Base-by-base conservation (phyloP, 108 stramenopile species). In the Schizochytrium sp. region DNA sequence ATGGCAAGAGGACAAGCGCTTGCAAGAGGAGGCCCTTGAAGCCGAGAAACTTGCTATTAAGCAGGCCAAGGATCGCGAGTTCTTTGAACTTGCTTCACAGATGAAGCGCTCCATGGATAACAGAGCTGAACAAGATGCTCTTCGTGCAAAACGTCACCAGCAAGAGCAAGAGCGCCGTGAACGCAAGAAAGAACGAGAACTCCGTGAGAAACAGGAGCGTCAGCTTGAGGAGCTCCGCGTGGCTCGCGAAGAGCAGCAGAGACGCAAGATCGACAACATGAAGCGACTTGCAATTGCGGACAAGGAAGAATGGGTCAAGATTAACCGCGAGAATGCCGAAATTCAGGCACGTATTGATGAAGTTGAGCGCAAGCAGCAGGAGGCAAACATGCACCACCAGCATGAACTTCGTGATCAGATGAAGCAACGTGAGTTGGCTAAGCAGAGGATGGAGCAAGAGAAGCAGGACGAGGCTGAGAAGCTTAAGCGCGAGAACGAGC, bases 101-200 rank as follows among this genome's bases (percentile, higher is more conserved):
- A 42, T 69, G 89, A 44, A 88, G 89, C 89, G 88, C 10, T 60
- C 56, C 58, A 17, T 38, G 76, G 89, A 89, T 61, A 88, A 87
- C 59, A 17, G 88, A n/a, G 89, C 38, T 0, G 89, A 46, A 49
- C 57, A 83, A 46, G 89, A 88, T 12, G 89, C 89, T 28, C 88
- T 88, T 55, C 17, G 89, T 7, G 88, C 88, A 45, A 50, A 88
- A 76, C 53, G 89, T 19, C 44, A 60, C 10, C 88, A 88, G 59
- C 44, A 60, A 40, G 88, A 49, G 49, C 40, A 87, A 38, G 88
- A 45, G 83, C 46, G 47, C 72, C 44, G 47, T 40, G 49, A 87
- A 57, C 56, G 47, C 3, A 28, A 19, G 28, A 42, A 88, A 41
- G 89, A 76, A 46, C 28, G 28, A 4, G 72, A 89, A 76, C n/a